Evolutionary conservation across 495 filamentous ascomycete species (phyloP).

Genomic region (Xylaria curta): DNA sequence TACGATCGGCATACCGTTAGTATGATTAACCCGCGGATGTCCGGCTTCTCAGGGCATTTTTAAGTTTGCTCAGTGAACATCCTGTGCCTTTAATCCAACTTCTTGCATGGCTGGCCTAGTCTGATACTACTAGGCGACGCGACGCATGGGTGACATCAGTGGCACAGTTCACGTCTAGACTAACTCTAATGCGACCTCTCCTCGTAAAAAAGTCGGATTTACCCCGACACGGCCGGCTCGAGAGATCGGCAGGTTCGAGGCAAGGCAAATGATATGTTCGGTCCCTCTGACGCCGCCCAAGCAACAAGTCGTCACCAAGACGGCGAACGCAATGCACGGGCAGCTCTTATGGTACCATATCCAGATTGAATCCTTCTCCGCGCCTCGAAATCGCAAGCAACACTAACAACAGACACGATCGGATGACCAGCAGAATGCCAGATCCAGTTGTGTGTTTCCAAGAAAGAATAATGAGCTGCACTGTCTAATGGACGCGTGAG

Average conservation of each 20-base stretch:
- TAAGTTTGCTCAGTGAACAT: background rate
- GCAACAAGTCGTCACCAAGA: slow-evolving; percentile 61
- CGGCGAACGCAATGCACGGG: slow-evolving; percentile 66
- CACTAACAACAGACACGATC: slow-evolving; percentile 68
- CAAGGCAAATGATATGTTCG: slow-evolving; percentile 61
- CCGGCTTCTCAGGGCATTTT: background rate
- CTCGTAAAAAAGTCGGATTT: background rate
- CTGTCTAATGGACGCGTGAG: slow-evolving; percentile 85
- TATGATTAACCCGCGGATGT: too few species aligned
- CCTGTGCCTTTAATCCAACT: background rate
- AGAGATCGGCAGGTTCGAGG: background rate
- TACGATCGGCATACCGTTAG: background rate
- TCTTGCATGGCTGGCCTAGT: background rate
- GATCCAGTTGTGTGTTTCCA: slow-evolving; percentile 53
- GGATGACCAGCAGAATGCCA: slow-evolving; percentile 73
- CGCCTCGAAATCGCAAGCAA: slow-evolving; percentile 79
- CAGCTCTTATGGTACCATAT: slow-evolving; percentile 89
- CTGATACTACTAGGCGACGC: too few species aligned
- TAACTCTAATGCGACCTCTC: background rate
- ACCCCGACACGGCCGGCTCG: background rate
- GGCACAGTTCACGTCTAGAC: background rate
- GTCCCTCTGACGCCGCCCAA: slow-evolving; percentile 91
- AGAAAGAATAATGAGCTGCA: slow-evolving; percentile 71
- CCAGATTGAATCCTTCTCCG: slow-evolving; percentile 70
- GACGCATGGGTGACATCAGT: background rate